Percentiles rank a stretch among this genome's conserved stretches.
Evolutionary conservation across 2,329 filamentous ascomycete genomes (phyloP).

Genomic region (Colletotrichum simmondsii): DNA sequence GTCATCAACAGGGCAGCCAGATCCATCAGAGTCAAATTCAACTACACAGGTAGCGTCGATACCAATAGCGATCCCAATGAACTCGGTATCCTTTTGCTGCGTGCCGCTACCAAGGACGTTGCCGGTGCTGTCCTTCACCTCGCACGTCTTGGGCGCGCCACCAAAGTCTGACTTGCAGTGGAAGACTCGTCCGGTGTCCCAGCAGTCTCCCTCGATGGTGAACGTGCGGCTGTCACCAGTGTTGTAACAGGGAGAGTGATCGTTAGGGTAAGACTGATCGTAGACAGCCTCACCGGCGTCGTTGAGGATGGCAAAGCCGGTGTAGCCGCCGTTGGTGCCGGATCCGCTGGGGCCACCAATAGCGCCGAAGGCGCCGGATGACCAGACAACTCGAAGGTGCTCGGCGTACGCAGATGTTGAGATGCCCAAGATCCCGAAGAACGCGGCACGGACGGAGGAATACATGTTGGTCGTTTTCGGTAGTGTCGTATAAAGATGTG

Average conservation of each 20-base stretch:
- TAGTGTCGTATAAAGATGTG: not conserved
- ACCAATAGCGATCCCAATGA: conserved; percentile 4
- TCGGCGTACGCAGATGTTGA: not conserved
- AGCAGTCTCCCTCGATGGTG: conserved; percentile 16
- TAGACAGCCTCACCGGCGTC: conserved; percentile 14
- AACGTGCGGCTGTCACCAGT: conserved; percentile 17
- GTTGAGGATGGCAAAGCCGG: conserved; percentile 14
- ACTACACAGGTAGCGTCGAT: conserved; percentile 4
- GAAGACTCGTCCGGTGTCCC: conserved; percentile 6
- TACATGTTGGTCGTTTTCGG: not conserved
- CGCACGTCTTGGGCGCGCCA: not conserved
- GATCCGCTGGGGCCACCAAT: not conserved
- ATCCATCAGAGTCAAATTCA: conserved; percentile 5
- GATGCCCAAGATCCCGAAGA: conserved; percentile 2
- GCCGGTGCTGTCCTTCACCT: not conserved
- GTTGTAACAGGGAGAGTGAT: conserved; percentile 17
- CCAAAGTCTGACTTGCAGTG: conserved; percentile 16
- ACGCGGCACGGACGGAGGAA: not conserved
- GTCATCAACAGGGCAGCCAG: not conserved
- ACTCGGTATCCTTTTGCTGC: conserved; percentile 8
- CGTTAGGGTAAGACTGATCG: not conserved
- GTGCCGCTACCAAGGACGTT: conserved; percentile 10
- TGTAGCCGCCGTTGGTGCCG: not conserved
- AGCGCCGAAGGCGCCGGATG: not conserved
- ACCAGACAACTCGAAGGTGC: conserved; percentile 18